Evolutionary conservation across 2,329 filamentous ascomycete genomes (phyloP).

Genomic region (Trichoderma endophyticum): DNA sequence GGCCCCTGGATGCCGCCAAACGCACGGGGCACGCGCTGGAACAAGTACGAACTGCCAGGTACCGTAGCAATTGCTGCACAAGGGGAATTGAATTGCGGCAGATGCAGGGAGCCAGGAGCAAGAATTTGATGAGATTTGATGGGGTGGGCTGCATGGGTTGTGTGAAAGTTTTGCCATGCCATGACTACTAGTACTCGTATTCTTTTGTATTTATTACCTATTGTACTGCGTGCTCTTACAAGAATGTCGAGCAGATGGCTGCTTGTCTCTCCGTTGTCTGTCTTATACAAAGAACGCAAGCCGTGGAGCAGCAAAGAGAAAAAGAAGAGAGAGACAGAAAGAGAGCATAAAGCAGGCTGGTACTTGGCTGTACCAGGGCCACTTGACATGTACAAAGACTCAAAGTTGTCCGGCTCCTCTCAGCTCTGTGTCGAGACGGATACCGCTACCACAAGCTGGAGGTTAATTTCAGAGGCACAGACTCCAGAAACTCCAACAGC

Average conservation of each 20-base stretch:
- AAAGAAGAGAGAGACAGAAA: neutral
- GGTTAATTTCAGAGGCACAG: conserved; percentile 1
- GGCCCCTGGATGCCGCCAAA: conserved; percentile 9
- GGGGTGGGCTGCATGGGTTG: conserved; percentile 5
- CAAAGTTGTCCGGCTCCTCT: neutral
- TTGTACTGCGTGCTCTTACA: neutral
- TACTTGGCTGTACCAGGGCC: neutral
- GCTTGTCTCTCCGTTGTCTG: neutral
- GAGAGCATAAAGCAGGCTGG: too few species aligned
- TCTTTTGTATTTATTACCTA: neutral
- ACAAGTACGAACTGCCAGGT: conserved; percentile 15
- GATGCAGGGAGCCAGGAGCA: conserved; percentile 17
- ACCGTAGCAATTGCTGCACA: conserved; percentile 14
- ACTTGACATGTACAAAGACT: neutral
- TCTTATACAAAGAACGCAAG: neutral
- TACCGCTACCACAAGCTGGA: neutral
- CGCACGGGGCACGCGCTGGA: conserved; percentile 9
- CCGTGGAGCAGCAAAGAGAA: neutral
- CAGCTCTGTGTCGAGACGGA: neutral
- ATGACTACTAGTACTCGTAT: neutral
- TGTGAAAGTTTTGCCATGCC: neutral
- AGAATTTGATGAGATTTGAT: neutral
- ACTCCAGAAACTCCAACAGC: neutral
- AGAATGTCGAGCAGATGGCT: neutral
- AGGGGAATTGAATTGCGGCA: conserved; percentile 9